phyloP scores from a whole-genome alignment of 164 flowering plant species.

The Protea cynaroides region DNA sequence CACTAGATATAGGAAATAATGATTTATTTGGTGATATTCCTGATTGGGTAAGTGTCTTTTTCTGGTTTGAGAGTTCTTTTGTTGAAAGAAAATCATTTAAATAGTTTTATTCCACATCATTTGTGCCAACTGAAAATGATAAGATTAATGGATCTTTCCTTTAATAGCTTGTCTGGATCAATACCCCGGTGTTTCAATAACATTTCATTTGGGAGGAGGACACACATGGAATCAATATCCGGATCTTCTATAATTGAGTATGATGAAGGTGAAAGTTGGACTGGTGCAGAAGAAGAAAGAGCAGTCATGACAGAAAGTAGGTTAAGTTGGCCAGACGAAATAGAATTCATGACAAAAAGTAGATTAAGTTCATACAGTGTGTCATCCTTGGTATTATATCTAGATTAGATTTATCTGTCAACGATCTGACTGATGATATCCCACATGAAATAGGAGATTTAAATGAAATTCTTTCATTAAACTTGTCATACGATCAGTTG shows the following conservation, averaged over 20 bases:
- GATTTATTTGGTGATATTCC: neutral
- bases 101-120: conserved; percentile 2
- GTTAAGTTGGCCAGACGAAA: neutral
- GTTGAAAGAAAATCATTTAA: conserved; percentile 3
- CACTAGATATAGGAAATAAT: neutral
- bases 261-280: no score
- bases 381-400: neutral
- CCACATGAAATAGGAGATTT: conserved; percentile 21
- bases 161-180: conserved; percentile 1
- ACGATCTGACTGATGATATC: conserved; percentile 15
- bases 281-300: neutral
- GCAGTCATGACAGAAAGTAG: conserved; percentile 11
- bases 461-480: conserved; percentile 1
- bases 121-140: neutral
- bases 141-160: conserved; percentile 4
- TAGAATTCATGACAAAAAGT: conserved; percentile 15
- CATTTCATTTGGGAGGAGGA: neutral
- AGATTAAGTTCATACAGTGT: conserved; percentile 3
- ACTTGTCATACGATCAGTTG: conserved; percentile 16
- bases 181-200: neutral
- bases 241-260: no score
- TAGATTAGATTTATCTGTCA: conserved; percentile 22
- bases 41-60: no score
- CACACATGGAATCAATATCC: no score
- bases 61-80: neutral